Percentiles rank a stretch among this genome's conserved stretches.
Conservation (phyloP, 768 basidiomycete genomes). For the Rhizopogon sp. region DNA sequence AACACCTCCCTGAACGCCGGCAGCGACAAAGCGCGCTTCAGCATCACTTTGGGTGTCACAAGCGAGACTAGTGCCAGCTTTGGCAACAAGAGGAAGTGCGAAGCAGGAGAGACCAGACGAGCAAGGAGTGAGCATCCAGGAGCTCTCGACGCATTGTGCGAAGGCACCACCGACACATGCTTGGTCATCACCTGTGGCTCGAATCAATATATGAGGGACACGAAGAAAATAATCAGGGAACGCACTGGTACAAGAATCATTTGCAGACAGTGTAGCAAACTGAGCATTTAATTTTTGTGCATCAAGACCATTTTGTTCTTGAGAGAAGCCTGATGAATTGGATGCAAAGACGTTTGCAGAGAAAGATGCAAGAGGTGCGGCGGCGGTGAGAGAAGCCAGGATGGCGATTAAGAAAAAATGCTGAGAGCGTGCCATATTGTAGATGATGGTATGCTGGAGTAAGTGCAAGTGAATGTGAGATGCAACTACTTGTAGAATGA, state of each 20-base stretch:
- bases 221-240: neutral
- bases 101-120: slow-evolving; percentile 27
- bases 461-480: neutral
- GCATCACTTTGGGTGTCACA: slow-evolving; percentile 47
- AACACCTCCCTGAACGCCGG: slow-evolving; percentile 41
- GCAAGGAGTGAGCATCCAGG: slow-evolving; percentile 30
- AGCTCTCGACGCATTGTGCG: slow-evolving; percentile 34
- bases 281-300: slow-evolving; percentile 32
- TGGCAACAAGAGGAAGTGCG: slow-evolving; percentile 39
- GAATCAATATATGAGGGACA: neutral
- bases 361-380: slow-evolving; percentile 1
- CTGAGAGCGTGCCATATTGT: neutral
- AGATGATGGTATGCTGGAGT: neutral
- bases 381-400: slow-evolving; percentile 4
- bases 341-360: neutral
- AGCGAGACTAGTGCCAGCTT: slow-evolving; percentile 38
- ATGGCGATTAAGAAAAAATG: slow-evolving; percentile 1
- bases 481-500: neutral
- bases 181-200: slow-evolving; percentile 21
- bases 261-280: slow-evolving; percentile 24
- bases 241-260: slow-evolving; percentile 27
- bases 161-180: slow-evolving; percentile 34
- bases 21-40: slow-evolving; percentile 30
- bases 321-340: slow-evolving; percentile 16
- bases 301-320: slow-evolving; percentile 28